These are phyloP conservation scores for Salicornia ramosissima DNA, from an alignment of 148 eudicot species.

Conservation along the genomic window DNA sequence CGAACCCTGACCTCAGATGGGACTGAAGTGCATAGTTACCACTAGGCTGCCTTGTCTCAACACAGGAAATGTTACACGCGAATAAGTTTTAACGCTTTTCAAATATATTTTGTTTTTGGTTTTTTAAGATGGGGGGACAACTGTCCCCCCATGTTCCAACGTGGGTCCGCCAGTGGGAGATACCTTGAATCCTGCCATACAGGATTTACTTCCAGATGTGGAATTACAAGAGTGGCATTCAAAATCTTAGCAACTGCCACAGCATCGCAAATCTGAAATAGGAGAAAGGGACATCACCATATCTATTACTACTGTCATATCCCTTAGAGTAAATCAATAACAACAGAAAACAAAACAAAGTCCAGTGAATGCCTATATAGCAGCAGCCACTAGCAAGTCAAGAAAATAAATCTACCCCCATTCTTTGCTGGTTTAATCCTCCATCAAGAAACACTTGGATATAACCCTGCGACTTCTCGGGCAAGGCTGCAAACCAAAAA, in stretches of 20 bases:
- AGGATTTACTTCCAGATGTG: slow-evolving; percentile 80
- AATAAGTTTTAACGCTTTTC: no score
- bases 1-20: no score
- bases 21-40: no score
- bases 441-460: slow-evolving; percentile 51
- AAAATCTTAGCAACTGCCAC: slow-evolving; percentile 86
- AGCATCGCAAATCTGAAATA: slow-evolving; percentile 77
- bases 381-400: not conserved
- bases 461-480: slow-evolving; percentile 28
- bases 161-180: no score
- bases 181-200: slow-evolving; percentile 96
- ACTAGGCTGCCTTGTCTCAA: no score
- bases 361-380: not conserved
- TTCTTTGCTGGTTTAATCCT: slow-evolving; percentile 54
- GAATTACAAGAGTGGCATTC: slow-evolving; percentile 82
- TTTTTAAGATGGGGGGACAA: no score
- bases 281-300: slow-evolving; percentile 4
- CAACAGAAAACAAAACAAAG: not conserved
- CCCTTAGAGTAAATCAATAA: not conserved
- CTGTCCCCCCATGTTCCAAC: no score
- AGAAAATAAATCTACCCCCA: slow-evolving; percentile 43
- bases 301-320: not conserved
- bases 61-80: no score
- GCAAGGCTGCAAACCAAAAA: slow-evolving; percentile 29
- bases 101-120: no score